Percentiles rank a stretch among this genome's conserved stretches.
Conservation (phyloP, 164 flowering plant genomes). For the Cinnamomum chago region DNA sequence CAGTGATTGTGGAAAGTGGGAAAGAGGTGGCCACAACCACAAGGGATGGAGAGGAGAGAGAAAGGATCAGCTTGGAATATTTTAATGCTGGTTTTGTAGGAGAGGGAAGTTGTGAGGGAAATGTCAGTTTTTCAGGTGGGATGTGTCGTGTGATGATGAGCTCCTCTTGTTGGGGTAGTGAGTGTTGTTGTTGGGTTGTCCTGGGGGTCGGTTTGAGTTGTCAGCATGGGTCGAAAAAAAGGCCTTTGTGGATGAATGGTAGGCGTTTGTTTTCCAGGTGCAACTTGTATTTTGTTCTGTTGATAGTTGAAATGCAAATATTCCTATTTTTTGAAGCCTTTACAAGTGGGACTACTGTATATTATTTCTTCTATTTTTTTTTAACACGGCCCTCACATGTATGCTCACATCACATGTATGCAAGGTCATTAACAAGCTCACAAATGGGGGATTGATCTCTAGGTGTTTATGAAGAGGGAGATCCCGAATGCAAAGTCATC, state of each 20-base stretch:
- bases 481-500: too few species aligned
- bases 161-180: not conserved
- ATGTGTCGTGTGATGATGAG: not conserved
- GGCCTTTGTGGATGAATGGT: not conserved
- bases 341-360: too few species aligned
- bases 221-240: constrained; percentile 11
- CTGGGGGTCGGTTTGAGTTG: constrained; percentile 19
- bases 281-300: too few species aligned
- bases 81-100: not conserved
- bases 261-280: too few species aligned
- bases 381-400: too few species aligned
- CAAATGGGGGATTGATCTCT: too few species aligned
- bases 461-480: too few species aligned
- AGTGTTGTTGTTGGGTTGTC: not conserved
- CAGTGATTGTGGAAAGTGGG: constrained; percentile 3
- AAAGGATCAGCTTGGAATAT: constrained; percentile 28
- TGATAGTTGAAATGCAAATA: too few species aligned
- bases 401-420: too few species aligned
- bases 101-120: constrained; percentile 2
- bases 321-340: too few species aligned
- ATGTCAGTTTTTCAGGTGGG: not conserved
- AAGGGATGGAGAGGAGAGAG: constrained; percentile 6
- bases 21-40: not conserved
- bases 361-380: too few species aligned
- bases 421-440: too few species aligned